Conservation (phyloP, 2,329 filamentous ascomycete genomes). For the Diaporthe helianthi region DNA sequence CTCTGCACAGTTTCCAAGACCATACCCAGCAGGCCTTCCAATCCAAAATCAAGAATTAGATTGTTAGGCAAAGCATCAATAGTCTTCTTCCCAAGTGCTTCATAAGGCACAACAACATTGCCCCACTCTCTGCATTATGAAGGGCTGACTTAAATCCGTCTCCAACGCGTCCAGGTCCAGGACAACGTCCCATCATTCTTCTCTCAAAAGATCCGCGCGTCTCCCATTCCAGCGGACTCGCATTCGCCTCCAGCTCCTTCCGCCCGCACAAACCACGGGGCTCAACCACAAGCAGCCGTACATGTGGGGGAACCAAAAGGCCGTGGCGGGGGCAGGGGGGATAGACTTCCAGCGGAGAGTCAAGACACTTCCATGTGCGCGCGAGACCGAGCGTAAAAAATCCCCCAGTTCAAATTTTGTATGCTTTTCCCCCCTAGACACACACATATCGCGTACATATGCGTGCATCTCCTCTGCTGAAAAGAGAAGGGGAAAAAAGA, state of each 20-base stretch:
- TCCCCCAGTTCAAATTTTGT: not conserved
- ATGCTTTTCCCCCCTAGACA: not conserved
- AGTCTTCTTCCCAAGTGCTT: slow-evolving; percentile 17
- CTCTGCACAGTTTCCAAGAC: slow-evolving; percentile 13
- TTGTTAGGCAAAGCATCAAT: not conserved
- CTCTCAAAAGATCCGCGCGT: slow-evolving; percentile 7
- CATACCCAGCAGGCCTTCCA: not conserved
- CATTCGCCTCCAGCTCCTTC: slow-evolving; percentile 2
- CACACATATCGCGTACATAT: not conserved
- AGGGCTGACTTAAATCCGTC: slow-evolving; percentile 28
- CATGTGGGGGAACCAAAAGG: slow-evolving; percentile 7
- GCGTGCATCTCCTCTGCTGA: not conserved
- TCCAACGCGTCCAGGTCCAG: slow-evolving; percentile 22
- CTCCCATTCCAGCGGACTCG: slow-evolving; percentile 29
- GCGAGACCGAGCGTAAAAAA: not conserved
- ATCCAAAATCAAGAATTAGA: too few relatives aligned
- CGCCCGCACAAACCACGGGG: not conserved
- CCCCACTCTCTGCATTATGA: slow-evolving; percentile 35
- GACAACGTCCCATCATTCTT: slow-evolving; percentile 18
- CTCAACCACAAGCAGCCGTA: slow-evolving; percentile 13
- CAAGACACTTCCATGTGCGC: slow-evolving; percentile 24
- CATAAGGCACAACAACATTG: slow-evolving; percentile 8
- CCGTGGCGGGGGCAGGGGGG: slow-evolving; percentile 26
- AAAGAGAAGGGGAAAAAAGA: not conserved
- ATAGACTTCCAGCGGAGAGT: not conserved